Evolutionary conservation across 2,329 filamentous ascomycete genomes (phyloP).

Genomic region (Hypomyces perniciosus): DNA sequence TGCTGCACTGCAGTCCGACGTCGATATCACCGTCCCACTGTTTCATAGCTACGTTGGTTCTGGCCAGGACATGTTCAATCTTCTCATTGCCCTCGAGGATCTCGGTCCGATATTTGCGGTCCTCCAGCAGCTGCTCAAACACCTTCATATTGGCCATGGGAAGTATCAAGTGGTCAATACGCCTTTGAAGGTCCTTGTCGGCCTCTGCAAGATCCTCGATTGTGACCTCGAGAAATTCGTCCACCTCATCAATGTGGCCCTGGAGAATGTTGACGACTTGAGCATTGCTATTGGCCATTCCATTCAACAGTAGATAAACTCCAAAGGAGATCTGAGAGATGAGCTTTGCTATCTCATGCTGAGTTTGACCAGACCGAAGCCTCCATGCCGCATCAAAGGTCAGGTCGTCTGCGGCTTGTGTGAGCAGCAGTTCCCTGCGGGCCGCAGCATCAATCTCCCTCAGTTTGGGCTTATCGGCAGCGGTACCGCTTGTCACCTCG

Average conservation of each 20-base stretch:
- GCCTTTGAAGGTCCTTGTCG: constrained; percentile 69
- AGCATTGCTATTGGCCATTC: constrained; percentile 79
- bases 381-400: constrained; percentile 72
- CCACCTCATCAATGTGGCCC: constrained; percentile 87
- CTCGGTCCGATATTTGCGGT: constrained; percentile 72
- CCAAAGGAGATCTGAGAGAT: constrained; percentile 91
- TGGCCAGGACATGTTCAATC: constrained; percentile 82
- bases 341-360: constrained; percentile 85
- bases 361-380: constrained; percentile 65
- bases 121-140: constrained; percentile 83
- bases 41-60: constrained; percentile 69
- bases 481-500: constrained; percentile 55
- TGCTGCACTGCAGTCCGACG: constrained; percentile 69
- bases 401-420: constrained; percentile 60
- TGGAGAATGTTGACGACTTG: constrained; percentile 88
- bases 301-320: constrained; percentile 77
- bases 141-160: constrained; percentile 76
- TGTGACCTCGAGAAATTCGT: constrained; percentile 80
- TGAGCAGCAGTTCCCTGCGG: constrained; percentile 61
- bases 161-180: constrained; percentile 72
- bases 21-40: constrained; percentile 73
- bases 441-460: constrained; percentile 51
- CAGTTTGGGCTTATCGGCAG: constrained; percentile 44
- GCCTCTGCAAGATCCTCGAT: constrained; percentile 80
- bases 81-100: constrained; percentile 84